Percentiles rank a stretch among this genome's conserved stretches.
Evolutionary conservation across 2,329 filamentous ascomycete species (phyloP).

Genomic region (Aspergillus persii): DNA sequence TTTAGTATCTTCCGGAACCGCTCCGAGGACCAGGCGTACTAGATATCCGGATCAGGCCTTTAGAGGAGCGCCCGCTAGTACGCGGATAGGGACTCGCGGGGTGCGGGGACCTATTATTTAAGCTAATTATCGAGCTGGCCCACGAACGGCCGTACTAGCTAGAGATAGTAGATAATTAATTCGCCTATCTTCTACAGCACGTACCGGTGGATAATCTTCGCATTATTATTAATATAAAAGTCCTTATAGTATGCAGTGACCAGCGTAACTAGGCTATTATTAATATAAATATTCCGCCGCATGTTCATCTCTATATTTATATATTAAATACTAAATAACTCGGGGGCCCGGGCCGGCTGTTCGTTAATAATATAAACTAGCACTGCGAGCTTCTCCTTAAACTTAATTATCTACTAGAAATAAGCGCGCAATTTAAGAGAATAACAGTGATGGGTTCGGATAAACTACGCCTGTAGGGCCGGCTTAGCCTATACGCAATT

Average conservation of each 20-base stretch:
- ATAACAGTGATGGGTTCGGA: neutral
- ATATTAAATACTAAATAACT: slow-evolving; percentile 1
- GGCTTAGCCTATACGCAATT: neutral
- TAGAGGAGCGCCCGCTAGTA: too few relatives aligned
- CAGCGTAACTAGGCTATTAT: neutral
- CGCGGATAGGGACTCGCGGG: too few relatives aligned
- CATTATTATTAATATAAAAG: slow-evolving; percentile 5
- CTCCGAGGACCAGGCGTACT: too few relatives aligned
- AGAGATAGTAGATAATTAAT: slow-evolving; percentile 7
- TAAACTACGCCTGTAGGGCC: neutral
- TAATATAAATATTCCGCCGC: slow-evolving; percentile 7
- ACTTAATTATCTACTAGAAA: neutral
- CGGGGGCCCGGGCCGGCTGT: neutral
- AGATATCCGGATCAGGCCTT: too few relatives aligned
- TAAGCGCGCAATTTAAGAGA: neutral
- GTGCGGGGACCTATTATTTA: too few relatives aligned
- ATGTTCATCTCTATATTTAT: neutral
- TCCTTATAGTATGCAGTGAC: slow-evolving; percentile 3
- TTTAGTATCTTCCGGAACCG: too few relatives aligned
- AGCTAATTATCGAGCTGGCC: too few relatives aligned
- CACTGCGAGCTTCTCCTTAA: neutral
- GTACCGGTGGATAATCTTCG: slow-evolving; percentile 4
- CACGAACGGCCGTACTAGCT: too few relatives aligned
- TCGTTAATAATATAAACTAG: neutral
- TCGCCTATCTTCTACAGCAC: neutral